Evolutionary conservation across 768 basidiomycete species (phyloP).

Genomic region (Panaeolus papilionaceus): DNA sequence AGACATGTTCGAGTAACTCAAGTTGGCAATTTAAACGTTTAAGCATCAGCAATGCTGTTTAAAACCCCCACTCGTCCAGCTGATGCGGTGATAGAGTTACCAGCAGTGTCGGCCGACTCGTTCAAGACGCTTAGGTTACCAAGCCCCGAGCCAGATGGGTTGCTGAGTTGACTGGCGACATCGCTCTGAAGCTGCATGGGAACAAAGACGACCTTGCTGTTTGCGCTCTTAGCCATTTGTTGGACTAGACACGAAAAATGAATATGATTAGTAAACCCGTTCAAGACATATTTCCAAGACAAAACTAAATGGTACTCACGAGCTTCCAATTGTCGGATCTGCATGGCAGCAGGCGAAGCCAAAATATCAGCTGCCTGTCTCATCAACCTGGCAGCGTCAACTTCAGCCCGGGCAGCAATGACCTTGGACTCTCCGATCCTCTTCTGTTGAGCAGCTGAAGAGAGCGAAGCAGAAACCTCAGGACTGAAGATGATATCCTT

Average conservation of each 20-base stretch:
- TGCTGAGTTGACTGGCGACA: slow-evolving; percentile 55
- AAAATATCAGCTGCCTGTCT: slow-evolving; percentile 95
- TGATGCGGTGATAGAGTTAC: slow-evolving; percentile 36
- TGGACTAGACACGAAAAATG: slow-evolving; percentile 57
- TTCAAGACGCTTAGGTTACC: slow-evolving; percentile 31
- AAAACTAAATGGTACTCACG: slow-evolving; percentile 39
- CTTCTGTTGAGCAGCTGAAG: slow-evolving; percentile 96
- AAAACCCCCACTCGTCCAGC: slow-evolving; percentile 59
- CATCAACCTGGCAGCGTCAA: slow-evolving; percentile 95
- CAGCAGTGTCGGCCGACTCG: slow-evolving; percentile 46
- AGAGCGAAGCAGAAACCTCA: slow-evolving; percentile 90
- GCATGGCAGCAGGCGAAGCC: slow-evolving; percentile 96
- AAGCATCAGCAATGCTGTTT: slow-evolving; percentile 55
- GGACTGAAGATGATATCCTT: slow-evolving; percentile 93
- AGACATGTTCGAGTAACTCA: neutral
- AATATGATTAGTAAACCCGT: slow-evolving; percentile 12
- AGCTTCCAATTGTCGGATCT: slow-evolving; percentile 96
- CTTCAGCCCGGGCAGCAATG: slow-evolving; percentile 94
- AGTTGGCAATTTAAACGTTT: slow-evolving; percentile 22
- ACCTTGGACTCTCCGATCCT: slow-evolving; percentile 96
- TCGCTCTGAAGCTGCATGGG: slow-evolving; percentile 91
- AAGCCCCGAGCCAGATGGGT: slow-evolving; percentile 34
- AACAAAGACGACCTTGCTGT: slow-evolving; percentile 92
- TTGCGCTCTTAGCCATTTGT: slow-evolving; percentile 90
- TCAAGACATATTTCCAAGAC: slow-evolving; percentile 2